These are phyloP conservation scores for Pichia sp. DNA, from an alignment of 1,139 yeast species.

Conservation along the genomic window DNA sequence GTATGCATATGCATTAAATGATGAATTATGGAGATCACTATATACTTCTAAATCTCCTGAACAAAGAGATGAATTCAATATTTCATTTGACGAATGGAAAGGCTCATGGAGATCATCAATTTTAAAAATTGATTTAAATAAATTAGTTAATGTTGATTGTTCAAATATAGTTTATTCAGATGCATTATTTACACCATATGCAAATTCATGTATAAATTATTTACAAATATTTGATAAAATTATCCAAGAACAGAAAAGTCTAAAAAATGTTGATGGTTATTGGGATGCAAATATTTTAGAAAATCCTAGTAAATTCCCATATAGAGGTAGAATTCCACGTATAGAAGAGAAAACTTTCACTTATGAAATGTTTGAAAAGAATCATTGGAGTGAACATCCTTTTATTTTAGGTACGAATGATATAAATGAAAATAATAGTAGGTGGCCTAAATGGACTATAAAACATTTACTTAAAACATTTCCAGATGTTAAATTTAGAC, in stretches of 20 bases:
- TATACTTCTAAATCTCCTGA: constrained; percentile 32
- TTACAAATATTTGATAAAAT: constrained; percentile 39
- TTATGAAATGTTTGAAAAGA: constrained; percentile 38
- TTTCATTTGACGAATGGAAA: constrained; percentile 41
- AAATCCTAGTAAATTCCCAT: constrained; percentile 18
- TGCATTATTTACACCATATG: constrained; percentile 68
- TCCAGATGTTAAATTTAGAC: constrained; percentile 61
- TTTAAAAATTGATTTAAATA: constrained; percentile 28
- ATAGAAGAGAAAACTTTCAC: constrained; percentile 39
- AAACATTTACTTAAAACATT: constrained; percentile 44
- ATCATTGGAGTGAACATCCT: constrained; percentile 47
- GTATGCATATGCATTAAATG: constrained; percentile 67
- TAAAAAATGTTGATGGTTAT: constrained; percentile 14
- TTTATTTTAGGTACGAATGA: constrained; percentile 47
- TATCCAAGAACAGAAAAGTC: constrained; percentile 40
- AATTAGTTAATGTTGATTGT: constrained; percentile 30
- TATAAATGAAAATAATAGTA: constrained; percentile 17
- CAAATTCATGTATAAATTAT: constrained; percentile 68
- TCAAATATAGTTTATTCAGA: constrained; percentile 49
- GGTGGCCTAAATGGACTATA: constrained; percentile 72
- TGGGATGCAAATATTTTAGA: constrained; percentile 9
- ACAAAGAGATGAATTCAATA: not conserved
- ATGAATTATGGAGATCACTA: constrained; percentile 70
- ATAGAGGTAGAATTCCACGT: constrained; percentile 38
- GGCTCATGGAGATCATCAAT: constrained; percentile 77